Base-by-base conservation (phyloP, 352 stramenopile genomes). In the Lagenidium giganteum region DNA sequence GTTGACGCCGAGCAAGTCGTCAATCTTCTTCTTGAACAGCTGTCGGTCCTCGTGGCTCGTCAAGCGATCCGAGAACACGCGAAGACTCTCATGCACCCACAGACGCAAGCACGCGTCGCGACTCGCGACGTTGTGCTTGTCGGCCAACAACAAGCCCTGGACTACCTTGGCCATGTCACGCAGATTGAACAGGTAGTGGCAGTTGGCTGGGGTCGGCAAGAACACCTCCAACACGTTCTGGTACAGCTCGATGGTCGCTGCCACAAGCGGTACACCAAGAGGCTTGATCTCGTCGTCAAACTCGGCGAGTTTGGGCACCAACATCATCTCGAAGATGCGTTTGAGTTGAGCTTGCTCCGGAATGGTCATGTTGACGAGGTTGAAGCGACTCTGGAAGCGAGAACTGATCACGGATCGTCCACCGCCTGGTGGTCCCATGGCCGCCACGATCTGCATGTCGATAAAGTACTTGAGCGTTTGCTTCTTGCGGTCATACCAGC, bases 401-500 rank as follows among this genome's bases (percentile, higher is more conserved):
- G 69, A 71, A 30, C 73, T 93, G 42, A 95, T 92, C 22, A 91
- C 72, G 2, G 78, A 87, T 17, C 87, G 64, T 0, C 86, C 87
- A 39, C 87, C 67, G n/a, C 69, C 69, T 24, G 81, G 73, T 33
- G 87, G 68, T 11, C 79, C 64, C 87, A 96, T 96, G 3, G 83
- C 72, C 11, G 73, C 72, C 4, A 96, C 53, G 29, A 95, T 76
- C 49, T 95, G 81, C 51, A 89, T 87, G 46, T 96, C 87, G 4
- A 88, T 53, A 30, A 96, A 90, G 31, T 92, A 83, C 51, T 93
- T 87, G 22, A 94, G 60, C 11, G 69, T 80, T 26, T 89, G 70
- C 40, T 96, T 92, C 18, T 75, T 76, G 9, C 87, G 80, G 47
- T 96, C 87, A 36, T 93, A 96, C 81, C 81, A 95, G 28, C 77